These are phyloP conservation scores for Postia placenta DNA, from an alignment of 768 basidiomycete genomes.

Conservation along the genomic window DNA sequence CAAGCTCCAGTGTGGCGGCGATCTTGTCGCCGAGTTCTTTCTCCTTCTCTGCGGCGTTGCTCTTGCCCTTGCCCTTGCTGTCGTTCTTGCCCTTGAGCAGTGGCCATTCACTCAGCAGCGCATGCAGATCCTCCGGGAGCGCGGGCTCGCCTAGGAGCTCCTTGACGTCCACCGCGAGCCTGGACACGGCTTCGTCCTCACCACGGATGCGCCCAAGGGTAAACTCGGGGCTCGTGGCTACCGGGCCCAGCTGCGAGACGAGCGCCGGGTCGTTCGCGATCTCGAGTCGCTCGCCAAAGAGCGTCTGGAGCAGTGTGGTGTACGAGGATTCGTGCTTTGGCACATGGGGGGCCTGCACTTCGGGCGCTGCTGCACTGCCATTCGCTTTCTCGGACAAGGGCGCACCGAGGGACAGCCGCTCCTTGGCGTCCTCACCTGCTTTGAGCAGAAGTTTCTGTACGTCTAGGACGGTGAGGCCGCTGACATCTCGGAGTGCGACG, in stretches of 20 bases:
- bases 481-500: slow-evolving; percentile 51
- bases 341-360: slow-evolving; percentile 44
- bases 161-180: slow-evolving; percentile 59
- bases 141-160: slow-evolving; percentile 51
- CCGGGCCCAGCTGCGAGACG: slow-evolving; percentile 59
- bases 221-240: slow-evolving; percentile 90
- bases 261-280: slow-evolving; percentile 80
- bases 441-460: slow-evolving; percentile 50
- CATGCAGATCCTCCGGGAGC: slow-evolving; percentile 53
- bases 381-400: slow-evolving; percentile 23
- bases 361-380: slow-evolving; percentile 10
- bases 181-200: slow-evolving; percentile 67
- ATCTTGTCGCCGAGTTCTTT: slow-evolving; percentile 66
- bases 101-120: slow-evolving; percentile 75
- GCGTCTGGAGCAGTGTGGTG: slow-evolving; percentile 77
- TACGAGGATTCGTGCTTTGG: slow-evolving; percentile 91
- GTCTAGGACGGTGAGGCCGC: slow-evolving; percentile 33
- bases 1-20: slow-evolving; percentile 39
- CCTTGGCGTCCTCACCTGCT: slow-evolving; percentile 28
- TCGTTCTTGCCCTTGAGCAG: slow-evolving; percentile 44
- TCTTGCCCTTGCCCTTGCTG: slow-evolving; percentile 40
- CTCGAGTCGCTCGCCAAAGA: slow-evolving; percentile 76
- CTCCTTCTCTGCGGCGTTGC: slow-evolving; percentile 17
- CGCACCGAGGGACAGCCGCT: slow-evolving; percentile 45
- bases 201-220: slow-evolving; percentile 89